phyloP scores from a whole-genome alignment of 768 basidiomycete species.

The Peribolospora baueri region DNA sequence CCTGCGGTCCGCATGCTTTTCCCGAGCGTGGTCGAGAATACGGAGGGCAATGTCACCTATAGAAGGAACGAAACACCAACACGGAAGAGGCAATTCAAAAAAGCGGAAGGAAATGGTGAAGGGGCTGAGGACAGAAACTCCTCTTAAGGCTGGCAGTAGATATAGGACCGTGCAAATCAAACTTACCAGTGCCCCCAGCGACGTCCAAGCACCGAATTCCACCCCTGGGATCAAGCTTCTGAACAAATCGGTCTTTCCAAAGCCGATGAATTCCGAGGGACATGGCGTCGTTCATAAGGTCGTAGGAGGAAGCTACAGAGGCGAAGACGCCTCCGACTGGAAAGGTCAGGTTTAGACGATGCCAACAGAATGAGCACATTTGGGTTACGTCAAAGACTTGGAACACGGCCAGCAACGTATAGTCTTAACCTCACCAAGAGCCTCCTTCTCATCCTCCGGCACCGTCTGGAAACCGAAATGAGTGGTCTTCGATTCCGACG shows the following conservation, averaged over 20 bases:
- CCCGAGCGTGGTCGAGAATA: slow-evolving; percentile 70
- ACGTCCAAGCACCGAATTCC: slow-evolving; percentile 62
- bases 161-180: not conserved
- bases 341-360: not conserved
- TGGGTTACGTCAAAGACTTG: not conserved
- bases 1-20: slow-evolving; percentile 71
- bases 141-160: not conserved
- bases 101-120: too few relatives aligned
- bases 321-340: slow-evolving; percentile 75
- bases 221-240: slow-evolving; percentile 28
- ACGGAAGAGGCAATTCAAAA: too few relatives aligned
- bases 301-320: slow-evolving; percentile 84
- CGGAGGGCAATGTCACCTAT: slow-evolving; percentile 72
- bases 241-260: slow-evolving; percentile 69
- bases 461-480: slow-evolving; percentile 89
- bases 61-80: too few relatives aligned
- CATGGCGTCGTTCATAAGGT: slow-evolving; percentile 98
- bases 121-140: too few relatives aligned
- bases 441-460: slow-evolving; percentile 64
- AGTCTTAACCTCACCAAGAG: slow-evolving; percentile 24
- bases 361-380: not conserved
- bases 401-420: not conserved
- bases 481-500: slow-evolving; percentile 18
- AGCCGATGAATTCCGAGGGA: slow-evolving; percentile 85
- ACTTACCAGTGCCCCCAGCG: slow-evolving; percentile 60